Evolutionary conservation across 176 grass and related monocot genomes (phyloP).

Genomic region (Saccharum spontaneum): DNA sequence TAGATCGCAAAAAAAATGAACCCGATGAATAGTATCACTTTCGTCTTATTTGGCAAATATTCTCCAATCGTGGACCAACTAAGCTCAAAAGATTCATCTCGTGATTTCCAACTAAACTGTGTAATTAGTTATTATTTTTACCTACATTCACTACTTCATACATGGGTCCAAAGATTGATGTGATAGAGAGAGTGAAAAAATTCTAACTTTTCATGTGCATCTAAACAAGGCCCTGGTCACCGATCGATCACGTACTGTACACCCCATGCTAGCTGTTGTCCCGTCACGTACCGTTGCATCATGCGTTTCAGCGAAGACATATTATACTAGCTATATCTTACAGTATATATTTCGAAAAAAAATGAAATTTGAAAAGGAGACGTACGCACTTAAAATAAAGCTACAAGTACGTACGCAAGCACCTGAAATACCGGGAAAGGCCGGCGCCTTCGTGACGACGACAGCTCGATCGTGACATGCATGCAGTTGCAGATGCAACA

Average conservation of each 20-base stretch:
- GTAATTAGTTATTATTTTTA: too few relatives aligned
- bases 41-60: too few relatives aligned
- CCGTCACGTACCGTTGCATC: not conserved
- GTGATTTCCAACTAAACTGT: too few relatives aligned
- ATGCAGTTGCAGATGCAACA: not conserved
- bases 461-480: not conserved
- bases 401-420: not conserved
- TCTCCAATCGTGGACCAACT: too few relatives aligned
- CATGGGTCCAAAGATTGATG: too few relatives aligned
- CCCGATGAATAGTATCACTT: too few relatives aligned
- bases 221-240: not conserved
- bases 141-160: too few relatives aligned
- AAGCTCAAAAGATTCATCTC: too few relatives aligned
- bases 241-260: not conserved
- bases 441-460: not conserved
- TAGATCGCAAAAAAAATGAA: too few relatives aligned
- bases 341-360: not conserved
- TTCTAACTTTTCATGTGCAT: too few relatives aligned
- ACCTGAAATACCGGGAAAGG: constrained; percentile 28
- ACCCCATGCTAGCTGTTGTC: not conserved
- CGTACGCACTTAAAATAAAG: not conserved
- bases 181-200: too few relatives aligned
- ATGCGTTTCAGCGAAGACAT: not conserved
- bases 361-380: not conserved
- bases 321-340: too few relatives aligned